Base-by-base conservation (phyloP, 23 red algal genomes). In the Gracilaria caudata region DNA sequence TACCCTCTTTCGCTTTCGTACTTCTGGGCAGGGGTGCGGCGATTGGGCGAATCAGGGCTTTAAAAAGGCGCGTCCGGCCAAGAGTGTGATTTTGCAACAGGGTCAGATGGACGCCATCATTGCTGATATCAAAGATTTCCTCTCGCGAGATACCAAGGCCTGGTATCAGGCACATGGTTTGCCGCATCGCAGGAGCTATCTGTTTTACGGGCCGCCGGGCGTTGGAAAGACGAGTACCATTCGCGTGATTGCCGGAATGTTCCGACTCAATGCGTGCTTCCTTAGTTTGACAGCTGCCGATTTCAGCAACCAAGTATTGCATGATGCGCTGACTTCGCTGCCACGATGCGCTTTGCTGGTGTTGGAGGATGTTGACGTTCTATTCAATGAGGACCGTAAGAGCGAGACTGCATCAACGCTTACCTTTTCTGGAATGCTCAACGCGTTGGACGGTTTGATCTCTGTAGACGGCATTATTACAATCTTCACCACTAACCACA, bases 361-460 rank as follows among this genome's bases (percentile, higher is more conserved):
- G 11, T 33, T 95, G 21, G 93, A 95, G 51, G 93, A 95, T 64
- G 73, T 95, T 53, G 93, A 95, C 84, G 84, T 82, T 4, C 35
- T 91, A 17, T 95, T 95, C 75, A 81, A 79, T 53, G 75, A 68
- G 64, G 87, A 95, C 34, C 84, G 85, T 38, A 85, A 78, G 80
- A 81, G 75, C 61, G 79, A 82, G 51, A 39, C 21, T 40, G 23
- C 51, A 21, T n/a, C 63, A 14, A 55, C 64, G 16, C 45, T 95
- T 49, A 91, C 93, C 21, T 95, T 95, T 58, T 95, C 93, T 33
- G 93, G 93, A 36, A 81, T 95, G 79, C 73, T 95, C 8, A 95
- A 95, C 68, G 80, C 66, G 20, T 25, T 95, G 66, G 93, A 95
- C 72, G 93, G 93, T 32, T 46, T 94, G 21, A 80, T 88, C n/a